These are phyloP conservation scores for Lasiosphaeriaceae sp. DNA, from an alignment of 495 filamentous ascomycete genomes.

Conservation along the genomic window DNA sequence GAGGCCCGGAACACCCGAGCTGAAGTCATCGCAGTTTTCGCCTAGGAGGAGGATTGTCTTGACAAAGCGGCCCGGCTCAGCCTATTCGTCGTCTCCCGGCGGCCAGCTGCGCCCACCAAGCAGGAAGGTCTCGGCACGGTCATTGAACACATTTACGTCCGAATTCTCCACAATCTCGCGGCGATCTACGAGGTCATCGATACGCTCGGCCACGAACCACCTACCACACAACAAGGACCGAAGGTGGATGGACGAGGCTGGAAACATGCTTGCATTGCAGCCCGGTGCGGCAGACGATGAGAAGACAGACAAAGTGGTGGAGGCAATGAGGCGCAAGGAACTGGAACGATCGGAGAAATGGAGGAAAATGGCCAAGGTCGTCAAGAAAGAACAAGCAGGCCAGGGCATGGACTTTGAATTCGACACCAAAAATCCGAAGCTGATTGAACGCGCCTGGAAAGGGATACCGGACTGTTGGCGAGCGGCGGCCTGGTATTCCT, in stretches of 20 bases:
- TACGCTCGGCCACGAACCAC: conserved; percentile 65
- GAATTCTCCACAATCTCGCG: conserved; percentile 50
- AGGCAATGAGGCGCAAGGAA: conserved; percentile 71
- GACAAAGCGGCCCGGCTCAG: conserved; percentile 35
- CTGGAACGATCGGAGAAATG: conserved; percentile 87
- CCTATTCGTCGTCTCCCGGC: conserved; percentile 34
- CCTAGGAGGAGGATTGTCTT: conserved; percentile 39
- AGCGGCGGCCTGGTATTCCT: conserved; percentile 89
- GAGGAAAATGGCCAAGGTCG: conserved; percentile 87
- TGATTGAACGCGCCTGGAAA: conserved; percentile 94
- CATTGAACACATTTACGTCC: conserved; percentile 48
- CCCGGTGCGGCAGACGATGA: conserved; percentile 61
- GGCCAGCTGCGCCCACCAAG: conserved; percentile 33
- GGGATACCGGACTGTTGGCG: conserved; percentile 97
- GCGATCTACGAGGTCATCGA: conserved; percentile 50
- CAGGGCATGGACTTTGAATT: conserved; percentile 90
- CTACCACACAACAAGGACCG: conserved; percentile 74
- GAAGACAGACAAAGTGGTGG: conserved; percentile 52
- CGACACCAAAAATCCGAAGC: conserved; percentile 74
- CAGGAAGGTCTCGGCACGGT: conserved; percentile 50
- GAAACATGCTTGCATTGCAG: conserved; percentile 82
- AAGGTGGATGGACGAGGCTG: conserved; percentile 75
- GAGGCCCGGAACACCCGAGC: conserved; percentile 34
- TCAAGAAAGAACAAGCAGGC: conserved; percentile 47
- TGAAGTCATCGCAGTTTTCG: conserved; percentile 28